Conservation (phyloP, 495 filamentous ascomycete species). For the Aspergillus baeticus region DNA sequence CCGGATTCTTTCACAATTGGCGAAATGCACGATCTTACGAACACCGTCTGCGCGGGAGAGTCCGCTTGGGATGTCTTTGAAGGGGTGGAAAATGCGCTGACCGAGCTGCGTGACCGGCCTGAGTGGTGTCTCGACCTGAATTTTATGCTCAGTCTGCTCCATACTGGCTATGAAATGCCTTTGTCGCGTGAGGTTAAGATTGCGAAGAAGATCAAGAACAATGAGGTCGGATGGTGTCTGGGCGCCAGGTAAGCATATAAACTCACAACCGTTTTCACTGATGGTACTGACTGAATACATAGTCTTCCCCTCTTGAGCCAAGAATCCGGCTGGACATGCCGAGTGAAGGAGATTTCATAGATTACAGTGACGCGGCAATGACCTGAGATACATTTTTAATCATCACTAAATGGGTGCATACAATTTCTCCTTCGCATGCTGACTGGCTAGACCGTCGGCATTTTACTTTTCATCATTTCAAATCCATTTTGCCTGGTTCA, state of each 20-base stretch:
- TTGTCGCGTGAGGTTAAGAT: conserved; percentile 93
- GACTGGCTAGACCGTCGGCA: conserved; percentile 26
- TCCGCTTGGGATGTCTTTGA: conserved; percentile 74
- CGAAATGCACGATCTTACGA: conserved; percentile 80
- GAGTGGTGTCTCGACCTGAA: conserved; percentile 93
- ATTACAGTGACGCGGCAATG: conserved; percentile 20
- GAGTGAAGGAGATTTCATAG: conserved; percentile 60
- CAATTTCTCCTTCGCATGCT: conserved; percentile 23
- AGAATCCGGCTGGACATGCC: conserved; percentile 75
- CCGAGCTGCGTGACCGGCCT: conserved; percentile 73
- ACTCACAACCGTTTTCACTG: conserved; percentile 3
- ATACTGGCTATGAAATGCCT: conserved; percentile 98
- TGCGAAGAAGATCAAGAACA: conserved; percentile 96
- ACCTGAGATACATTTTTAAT: conserved; percentile 22
- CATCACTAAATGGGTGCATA: conserved; percentile 31
- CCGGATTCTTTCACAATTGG: conserved; percentile 88
- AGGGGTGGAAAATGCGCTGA: conserved; percentile 64
- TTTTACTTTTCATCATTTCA: conserved; percentile 4
- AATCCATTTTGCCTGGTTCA: conserved; percentile 14
- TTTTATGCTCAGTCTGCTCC: conserved; percentile 89
- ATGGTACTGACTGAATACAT: conserved; percentile 31
- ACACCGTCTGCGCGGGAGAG: conserved; percentile 80
- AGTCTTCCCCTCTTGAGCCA: conserved; percentile 74
- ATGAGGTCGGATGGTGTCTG: conserved; percentile 97
- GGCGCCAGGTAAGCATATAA: conserved; percentile 84